phyloP scores from a whole-genome alignment of 148 eudicot genomes.

The Salicornia ramosissima region DNA sequence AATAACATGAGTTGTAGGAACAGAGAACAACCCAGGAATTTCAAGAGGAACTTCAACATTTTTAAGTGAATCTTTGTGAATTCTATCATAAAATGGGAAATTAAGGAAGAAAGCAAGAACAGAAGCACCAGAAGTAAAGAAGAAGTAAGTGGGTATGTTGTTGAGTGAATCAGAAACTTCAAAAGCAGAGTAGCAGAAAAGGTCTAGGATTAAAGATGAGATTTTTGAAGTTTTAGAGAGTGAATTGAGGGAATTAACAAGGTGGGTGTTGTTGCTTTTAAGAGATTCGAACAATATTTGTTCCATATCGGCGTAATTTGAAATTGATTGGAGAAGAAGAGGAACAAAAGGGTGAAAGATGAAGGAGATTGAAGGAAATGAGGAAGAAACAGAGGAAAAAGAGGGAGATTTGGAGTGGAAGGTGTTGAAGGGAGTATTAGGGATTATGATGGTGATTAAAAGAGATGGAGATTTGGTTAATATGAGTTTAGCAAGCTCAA shows the following conservation, averaged over 20 bases:
- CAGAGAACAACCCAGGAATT: conserved; percentile 42
- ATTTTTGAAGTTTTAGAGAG: conserved; percentile 12
- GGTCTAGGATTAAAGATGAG: conserved; percentile 38
- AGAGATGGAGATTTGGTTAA: conserved; percentile 28
- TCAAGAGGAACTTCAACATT: conserved; percentile 28
- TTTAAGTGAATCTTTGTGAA: conserved; percentile 26
- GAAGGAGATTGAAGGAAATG: conserved; percentile 43
- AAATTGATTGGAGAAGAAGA: conserved; percentile 12
- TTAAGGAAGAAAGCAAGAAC: conserved; percentile 26
- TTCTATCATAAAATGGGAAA: conserved; percentile 26
- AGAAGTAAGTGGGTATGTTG: conserved; percentile 37
- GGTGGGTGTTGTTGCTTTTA: conserved; percentile 27
- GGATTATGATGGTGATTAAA: conserved; percentile 34
- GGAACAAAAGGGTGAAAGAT: conserved; percentile 35
- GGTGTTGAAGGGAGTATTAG: conserved; percentile 21
- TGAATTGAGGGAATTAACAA: conserved; percentile 25
- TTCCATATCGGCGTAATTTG: conserved; percentile 15
- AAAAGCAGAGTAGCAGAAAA: conserved; percentile 36
- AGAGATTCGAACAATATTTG: conserved; percentile 23
- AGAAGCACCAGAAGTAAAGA: conserved; percentile 33
- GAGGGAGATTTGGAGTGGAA: conserved; percentile 21
- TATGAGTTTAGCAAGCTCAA: conserved; percentile 47
- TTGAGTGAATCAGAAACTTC: conserved; percentile 21
- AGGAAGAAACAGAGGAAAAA: conserved; percentile 29
- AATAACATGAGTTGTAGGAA: conserved; percentile 35